Evolutionary conservation across 208 protist species (phyloP).

Genomic region (Borovskyia barvae): DNA sequence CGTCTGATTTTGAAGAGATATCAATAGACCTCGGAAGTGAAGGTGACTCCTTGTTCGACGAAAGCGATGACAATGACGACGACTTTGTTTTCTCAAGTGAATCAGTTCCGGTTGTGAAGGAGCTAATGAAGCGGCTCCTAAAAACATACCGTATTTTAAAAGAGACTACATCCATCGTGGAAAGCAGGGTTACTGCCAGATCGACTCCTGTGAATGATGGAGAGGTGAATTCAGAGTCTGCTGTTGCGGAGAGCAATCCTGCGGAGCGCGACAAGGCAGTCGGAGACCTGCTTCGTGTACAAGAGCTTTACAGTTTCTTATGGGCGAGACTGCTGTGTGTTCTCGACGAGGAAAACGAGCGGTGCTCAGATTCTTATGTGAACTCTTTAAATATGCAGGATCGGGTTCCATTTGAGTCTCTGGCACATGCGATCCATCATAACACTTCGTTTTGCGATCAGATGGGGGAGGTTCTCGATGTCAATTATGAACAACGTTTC

Average conservation of each 20-base stretch:
- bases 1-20: slow-evolving; percentile 14
- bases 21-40: slow-evolving; percentile 28
- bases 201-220: slow-evolving; percentile 4
- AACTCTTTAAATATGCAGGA: slow-evolving; percentile 80
- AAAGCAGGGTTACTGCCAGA: slow-evolving; percentile 6
- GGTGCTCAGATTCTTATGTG: slow-evolving; percentile 64
- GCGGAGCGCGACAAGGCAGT: slow-evolving; percentile 11
- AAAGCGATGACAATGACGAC: slow-evolving; percentile 34
- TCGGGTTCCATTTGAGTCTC: slow-evolving; percentile 68
- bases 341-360: slow-evolving; percentile 65
- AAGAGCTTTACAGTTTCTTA: slow-evolving; percentile 30
- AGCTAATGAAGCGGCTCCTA: slow-evolving; percentile 42
- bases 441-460: slow-evolving; percentile 81
- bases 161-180: slow-evolving; percentile 12
- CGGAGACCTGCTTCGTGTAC: slow-evolving; percentile 3
- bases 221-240: background rate
- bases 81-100: slow-evolving; percentile 34
- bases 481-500: slow-evolving; percentile 34
- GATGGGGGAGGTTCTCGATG: slow-evolving; percentile 62
- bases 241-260: slow-evolving; percentile 1
- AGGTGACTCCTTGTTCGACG: slow-evolving; percentile 21
- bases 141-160: slow-evolving; percentile 26
- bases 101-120: slow-evolving; percentile 28
- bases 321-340: slow-evolving; percentile 49
- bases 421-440: slow-evolving; percentile 68